phyloP scores from a whole-genome alignment of 2,329 filamentous ascomycete species.

The Phaeosphaeriaceae sp. region DNA sequence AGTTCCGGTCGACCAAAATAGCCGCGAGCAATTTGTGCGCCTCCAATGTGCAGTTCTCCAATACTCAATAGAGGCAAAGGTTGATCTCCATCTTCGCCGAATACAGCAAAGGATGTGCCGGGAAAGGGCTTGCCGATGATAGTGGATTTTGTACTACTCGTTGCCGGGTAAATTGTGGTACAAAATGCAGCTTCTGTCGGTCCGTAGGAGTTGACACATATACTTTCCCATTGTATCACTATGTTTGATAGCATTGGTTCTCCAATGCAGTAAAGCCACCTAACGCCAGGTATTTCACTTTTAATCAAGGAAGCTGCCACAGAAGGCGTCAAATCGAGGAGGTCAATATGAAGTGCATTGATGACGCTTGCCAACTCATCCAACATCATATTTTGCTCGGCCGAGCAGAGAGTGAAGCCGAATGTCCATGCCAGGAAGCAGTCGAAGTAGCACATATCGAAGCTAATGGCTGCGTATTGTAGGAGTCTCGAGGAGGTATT shows the following conservation, averaged over 20 bases:
- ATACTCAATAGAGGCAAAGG: slow-evolving; percentile 48
- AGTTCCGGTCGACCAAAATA: slow-evolving; percentile 49
- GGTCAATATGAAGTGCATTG: slow-evolving; percentile 41
- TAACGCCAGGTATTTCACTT: slow-evolving; percentile 43
- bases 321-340: slow-evolving; percentile 53
- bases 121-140: slow-evolving; percentile 53
- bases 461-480: slow-evolving; percentile 53
- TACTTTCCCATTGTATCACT: slow-evolving; percentile 45
- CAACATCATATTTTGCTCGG: slow-evolving; percentile 47
- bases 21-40: slow-evolving; percentile 53
- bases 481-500: slow-evolving; percentile 45
- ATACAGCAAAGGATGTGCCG: slow-evolving; percentile 49
- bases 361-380: slow-evolving; percentile 47
- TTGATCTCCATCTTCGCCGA: slow-evolving; percentile 35
- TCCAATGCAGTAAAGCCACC: slow-evolving; percentile 54
- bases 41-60: slow-evolving; percentile 56
- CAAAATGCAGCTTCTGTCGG: slow-evolving; percentile 54
- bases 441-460: slow-evolving; percentile 57
- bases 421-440: slow-evolving; percentile 55
- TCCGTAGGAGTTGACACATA: slow-evolving; percentile 54
- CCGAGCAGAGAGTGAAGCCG: slow-evolving; percentile 52
- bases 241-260: slow-evolving; percentile 52
- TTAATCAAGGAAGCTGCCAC: slow-evolving; percentile 47
- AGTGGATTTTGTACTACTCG: slow-evolving; percentile 37
- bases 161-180: slow-evolving; percentile 50